These are phyloP conservation scores for Eucalyptus pauciflora DNA, from an alignment of 345 rosid species.

Conservation along the genomic window DNA sequence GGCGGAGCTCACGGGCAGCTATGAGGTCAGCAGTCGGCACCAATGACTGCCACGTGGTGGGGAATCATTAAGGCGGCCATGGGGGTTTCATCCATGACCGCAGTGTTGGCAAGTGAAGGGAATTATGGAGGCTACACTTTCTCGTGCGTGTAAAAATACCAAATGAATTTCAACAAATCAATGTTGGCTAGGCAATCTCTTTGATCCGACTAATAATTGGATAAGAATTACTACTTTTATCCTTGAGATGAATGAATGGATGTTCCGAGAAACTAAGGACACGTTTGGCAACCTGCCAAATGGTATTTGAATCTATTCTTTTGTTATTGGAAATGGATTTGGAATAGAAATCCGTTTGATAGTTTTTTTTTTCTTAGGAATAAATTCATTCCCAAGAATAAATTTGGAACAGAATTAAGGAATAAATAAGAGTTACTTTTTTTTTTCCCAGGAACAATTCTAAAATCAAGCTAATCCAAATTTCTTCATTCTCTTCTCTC, in stretches of 20 bases:
- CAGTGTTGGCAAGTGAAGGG: background rate
- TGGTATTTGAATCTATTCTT: fast-evolving
- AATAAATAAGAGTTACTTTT: fast-evolving
- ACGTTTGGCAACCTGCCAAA: fast-evolving
- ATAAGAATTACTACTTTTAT: no score
- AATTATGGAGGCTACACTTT: background rate
- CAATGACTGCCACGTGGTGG: slow-evolving; percentile 65
- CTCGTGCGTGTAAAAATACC: background rate
- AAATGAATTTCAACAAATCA: background rate
- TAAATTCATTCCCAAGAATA: fast-evolving
- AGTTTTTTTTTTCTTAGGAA: no score
- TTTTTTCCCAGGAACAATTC: fast-evolving
- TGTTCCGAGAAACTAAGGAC: fast-evolving
- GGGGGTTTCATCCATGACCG: background rate
- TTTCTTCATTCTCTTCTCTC: no score
- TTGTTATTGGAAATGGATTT: fast-evolving
- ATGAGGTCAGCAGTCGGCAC: slow-evolving; percentile 80
- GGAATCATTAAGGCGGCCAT: background rate
- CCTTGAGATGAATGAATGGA: background rate
- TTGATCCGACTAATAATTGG: fast-evolving
- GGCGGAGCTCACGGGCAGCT: slow-evolving; percentile 56
- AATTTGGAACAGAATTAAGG: fast-evolving
- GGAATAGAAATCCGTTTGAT: fast-evolving
- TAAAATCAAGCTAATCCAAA: no score
- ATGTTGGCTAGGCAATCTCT: background rate